Percentiles rank a stretch among this genome's conserved stretches.
These are phyloP conservation scores for Paramecium pentaurelia DNA, from an alignment of 73 alveolate genomes.

Conservation along the genomic window DNA sequence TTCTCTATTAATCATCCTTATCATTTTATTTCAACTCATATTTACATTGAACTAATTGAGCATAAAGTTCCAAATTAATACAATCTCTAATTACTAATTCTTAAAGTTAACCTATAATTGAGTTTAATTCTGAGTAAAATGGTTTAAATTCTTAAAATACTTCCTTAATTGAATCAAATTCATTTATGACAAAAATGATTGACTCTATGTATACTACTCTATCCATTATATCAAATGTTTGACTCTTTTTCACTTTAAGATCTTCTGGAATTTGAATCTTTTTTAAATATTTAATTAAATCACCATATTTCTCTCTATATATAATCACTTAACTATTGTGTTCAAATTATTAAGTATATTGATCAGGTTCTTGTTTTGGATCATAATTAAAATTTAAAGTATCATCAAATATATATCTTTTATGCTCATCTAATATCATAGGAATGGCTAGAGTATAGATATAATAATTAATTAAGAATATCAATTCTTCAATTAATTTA, in stretches of 20 bases:
- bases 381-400: background rate
- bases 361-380: background rate
- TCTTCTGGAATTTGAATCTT: conserved; percentile 4
- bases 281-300: background rate
- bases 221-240: background rate
- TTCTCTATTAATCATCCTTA: background rate
- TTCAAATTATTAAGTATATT: background rate
- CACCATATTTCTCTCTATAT: conserved; percentile 7
- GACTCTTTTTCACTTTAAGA: background rate
- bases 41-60: background rate
- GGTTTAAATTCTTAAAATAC: background rate
- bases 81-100: background rate
- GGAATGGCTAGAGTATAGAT: background rate
- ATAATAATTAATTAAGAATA: background rate
- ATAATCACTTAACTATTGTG: background rate
- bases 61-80: background rate
- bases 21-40: conserved; percentile 20
- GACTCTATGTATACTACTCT: conserved; percentile 7
- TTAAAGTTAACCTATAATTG: background rate
- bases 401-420: conserved; percentile 4
- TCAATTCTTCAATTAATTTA: background rate
- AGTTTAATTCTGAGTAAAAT: background rate
- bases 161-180: background rate
- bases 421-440: background rate
- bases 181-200: background rate